Evolutionary conservation across 2,329 filamentous ascomycete species (phyloP).

Genomic region (Dactylellina haptotyla): DNA sequence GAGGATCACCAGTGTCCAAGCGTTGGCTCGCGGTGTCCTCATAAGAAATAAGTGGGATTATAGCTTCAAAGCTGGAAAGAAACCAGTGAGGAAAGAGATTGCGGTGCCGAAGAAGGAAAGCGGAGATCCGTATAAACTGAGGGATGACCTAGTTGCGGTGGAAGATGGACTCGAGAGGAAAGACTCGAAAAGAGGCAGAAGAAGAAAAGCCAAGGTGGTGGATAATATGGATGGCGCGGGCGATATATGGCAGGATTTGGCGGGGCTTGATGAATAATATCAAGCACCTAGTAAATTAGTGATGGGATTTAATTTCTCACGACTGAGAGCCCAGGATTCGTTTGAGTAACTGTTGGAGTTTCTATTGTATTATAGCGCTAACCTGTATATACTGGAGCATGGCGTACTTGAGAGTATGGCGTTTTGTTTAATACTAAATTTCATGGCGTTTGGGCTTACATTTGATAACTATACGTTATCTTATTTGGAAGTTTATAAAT

Average conservation of each 20-base stretch:
- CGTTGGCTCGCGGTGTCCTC: slow-evolving; percentile 3
- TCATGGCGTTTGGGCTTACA: too few relatives aligned
- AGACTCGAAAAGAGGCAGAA: slow-evolving; percentile 11
- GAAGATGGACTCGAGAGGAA: not conserved
- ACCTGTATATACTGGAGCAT: too few relatives aligned
- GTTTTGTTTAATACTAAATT: too few relatives aligned
- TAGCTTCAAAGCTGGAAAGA: slow-evolving; percentile 11
- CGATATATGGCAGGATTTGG: slow-evolving; percentile 52
- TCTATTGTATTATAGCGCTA: too few relatives aligned
- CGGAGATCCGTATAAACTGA: slow-evolving; percentile 37
- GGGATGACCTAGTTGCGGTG: not conserved
- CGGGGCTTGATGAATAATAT: slow-evolving; percentile 11
- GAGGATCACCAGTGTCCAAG: slow-evolving; percentile 18
- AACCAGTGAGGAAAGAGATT: slow-evolving; percentile 1
- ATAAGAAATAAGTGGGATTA: slow-evolving; percentile 36
- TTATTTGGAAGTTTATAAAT: too few relatives aligned
- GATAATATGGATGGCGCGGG: not conserved
- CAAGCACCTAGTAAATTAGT: too few relatives aligned
- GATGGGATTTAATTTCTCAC: too few relatives aligned
- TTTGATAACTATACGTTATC: too few relatives aligned
- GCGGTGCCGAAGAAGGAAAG: slow-evolving; percentile 7
- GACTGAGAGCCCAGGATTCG: too few relatives aligned
- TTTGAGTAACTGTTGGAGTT: too few relatives aligned
- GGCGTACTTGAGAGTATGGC: too few relatives aligned
- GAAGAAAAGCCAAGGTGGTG: slow-evolving; percentile 14